Base-by-base conservation (phyloP, 129 eudicot species). In the Arctium lappa region DNA sequence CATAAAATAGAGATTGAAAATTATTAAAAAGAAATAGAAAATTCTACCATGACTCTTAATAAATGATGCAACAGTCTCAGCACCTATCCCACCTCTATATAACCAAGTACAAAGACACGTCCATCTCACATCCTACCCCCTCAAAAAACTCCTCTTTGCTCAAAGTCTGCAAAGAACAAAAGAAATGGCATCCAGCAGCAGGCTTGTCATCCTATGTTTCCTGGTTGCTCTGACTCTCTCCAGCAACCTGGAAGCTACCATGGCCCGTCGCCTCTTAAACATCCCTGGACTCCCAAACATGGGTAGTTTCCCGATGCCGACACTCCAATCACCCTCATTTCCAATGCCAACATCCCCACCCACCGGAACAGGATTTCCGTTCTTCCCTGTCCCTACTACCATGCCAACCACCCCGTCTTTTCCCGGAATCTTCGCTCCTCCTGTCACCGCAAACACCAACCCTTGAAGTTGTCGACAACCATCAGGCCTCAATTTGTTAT, bases 301-400 rank as follows among this genome's bases (percentile, higher is more conserved):
- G 3, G 86, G 86, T 9, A 83, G 42, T 44, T 83, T 83, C 74
- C 86, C 86, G 0, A 68, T 82, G 86, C 86, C 86, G n/a, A 72
- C 86, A 30, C 36, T 83, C 65, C 86, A 82, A 76, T 68, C 86
- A 3, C 86, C 86, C 33, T 3, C 63, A 0, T 34, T 83, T 3
- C 69, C 78, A 1, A 36, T 82, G 53, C 86, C 86, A 31, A 53
- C 86, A 29, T 6, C 50, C 29, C 63, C 81, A 27, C 39, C 82
- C 11, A 4, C 53, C 2, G 74, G 86, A 77, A 71, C 56, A 3
- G 44, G 44, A 13, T 16, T 73, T 53, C 79, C 82, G 0, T 72
- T 83, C 62, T 60, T 77, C 81, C 13, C 56, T 9, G 60, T 71
- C 65, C 86, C 81, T 27, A 82, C 82, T 15, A 81, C 84, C 65